Base-by-base conservation (phyloP, 23 red algal species). In the Cyanidiococcus yangmingshanensis region DNA sequence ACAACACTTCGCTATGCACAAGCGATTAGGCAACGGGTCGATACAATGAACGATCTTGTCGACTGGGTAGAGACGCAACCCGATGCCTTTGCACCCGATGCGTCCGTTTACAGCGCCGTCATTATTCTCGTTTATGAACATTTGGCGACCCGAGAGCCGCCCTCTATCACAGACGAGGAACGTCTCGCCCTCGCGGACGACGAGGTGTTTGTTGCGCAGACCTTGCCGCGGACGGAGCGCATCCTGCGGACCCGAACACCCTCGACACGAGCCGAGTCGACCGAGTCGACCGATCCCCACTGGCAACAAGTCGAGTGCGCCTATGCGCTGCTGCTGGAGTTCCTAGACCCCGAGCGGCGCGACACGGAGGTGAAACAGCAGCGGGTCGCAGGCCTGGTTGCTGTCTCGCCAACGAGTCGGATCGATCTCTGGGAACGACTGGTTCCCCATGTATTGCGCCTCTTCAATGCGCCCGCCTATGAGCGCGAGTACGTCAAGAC, bases 401-500 rank as follows among this genome's bases (percentile, higher is more conserved):
- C 63, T 7, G n/a, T 71, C n/a, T 25, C 63, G 63, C 32, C 63
- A 29, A 25, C n/a, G 3, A 35, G 3, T 27, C 63, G 63, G 16
- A 29, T 71, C 12, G 63, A 71, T 71, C 63, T 71, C n/a, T 71
- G 63, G 63, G n/a, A 71, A 71, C 63, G 32, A 71, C 63, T 71
- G 12, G 27, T 71, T 25, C 63, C 63, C 12, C n/a, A 25, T 29
- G 27, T 71, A 7, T 30, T 71, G 63, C 63, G 63, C 7, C 63
- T 71, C 12, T 71, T 71, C 63, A 7, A 71, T 2, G 32, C 63
- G 7, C 63, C 63, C n/a, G n/a, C 63, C 7, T 71, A 71, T 29
- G 78, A 81, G 40, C 40, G 78, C 38, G 78, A 81, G 31, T 81
- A 81, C 68, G 35, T 81, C 36, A 81, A 71, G 68, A 57, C 50